Percentiles rank a stretch among this genome's conserved stretches.
Evolutionary conservation across 441 rosid species (phyloP).

Genomic region (Macaranga tanarius): DNA sequence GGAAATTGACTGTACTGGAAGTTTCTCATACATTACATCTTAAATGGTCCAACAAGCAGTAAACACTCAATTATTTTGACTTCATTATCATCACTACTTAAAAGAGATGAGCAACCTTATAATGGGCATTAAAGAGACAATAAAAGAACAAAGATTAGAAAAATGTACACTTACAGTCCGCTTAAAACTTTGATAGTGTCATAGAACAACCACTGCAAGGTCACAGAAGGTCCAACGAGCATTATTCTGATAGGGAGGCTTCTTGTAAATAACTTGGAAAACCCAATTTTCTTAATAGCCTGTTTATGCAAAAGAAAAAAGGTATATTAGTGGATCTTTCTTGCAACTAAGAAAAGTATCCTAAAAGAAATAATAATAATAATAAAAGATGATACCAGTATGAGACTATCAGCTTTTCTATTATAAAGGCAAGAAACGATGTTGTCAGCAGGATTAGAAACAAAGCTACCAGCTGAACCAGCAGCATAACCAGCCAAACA

Average conservation of each 20-base stretch:
- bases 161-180: conserved; percentile 61
- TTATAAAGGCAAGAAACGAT: conserved; percentile 66
- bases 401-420: conserved; percentile 49
- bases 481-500: conserved; percentile 86
- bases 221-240: conserved; percentile 68
- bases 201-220: conserved; percentile 72
- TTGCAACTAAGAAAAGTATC: background rate
- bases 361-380: background rate
- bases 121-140: background rate
- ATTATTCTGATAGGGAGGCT: conserved; percentile 70
- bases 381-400: conserved; percentile 22
- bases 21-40: background rate
- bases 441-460: conserved; percentile 84
- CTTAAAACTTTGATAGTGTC: conserved; percentile 66
- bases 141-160: background rate
- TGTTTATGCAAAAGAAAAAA: conserved; percentile 24
- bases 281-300: conserved; percentile 71
- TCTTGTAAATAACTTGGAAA: conserved; percentile 64
- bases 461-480: conserved; percentile 63
- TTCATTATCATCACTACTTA: background rate
- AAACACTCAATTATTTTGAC: background rate
- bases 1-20: background rate
- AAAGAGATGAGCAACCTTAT: background rate
- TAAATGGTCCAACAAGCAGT: background rate
- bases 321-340: background rate